Base-by-base conservation (phyloP, 2,329 filamentous ascomycete species). In the Huntiella abstrusa region DNA sequence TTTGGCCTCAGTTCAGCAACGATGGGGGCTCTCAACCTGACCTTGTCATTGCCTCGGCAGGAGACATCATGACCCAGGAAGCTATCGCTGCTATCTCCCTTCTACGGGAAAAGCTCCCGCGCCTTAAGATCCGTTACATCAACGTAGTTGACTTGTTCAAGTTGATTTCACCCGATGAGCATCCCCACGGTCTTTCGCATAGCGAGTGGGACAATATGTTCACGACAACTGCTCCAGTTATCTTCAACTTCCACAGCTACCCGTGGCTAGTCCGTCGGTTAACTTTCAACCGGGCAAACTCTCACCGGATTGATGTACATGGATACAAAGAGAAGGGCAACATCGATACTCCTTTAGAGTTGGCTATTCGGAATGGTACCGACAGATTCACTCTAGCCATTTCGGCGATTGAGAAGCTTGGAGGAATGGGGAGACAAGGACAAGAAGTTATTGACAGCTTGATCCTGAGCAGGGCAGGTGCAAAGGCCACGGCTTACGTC, bases 231-330 rank as follows among this genome's bases (percentile, higher is more conserved):
- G 77, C 69, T 53, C 82, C 81, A 16, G 66, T 84, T 57, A 75
- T 86, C 57, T 86, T 87, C 68, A 86, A 85, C 65, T 87, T 86
- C 72, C 82, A 87, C 64, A 80, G 75, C 32, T 86, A 87, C 63
- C 81, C 82, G 6, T 86, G 78, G 79, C 67, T 87, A 55, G 73
- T 87, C 44, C 81, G 86, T 63, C 70, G 81, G 43, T 62, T 87
- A 53, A 81, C 80, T 1, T 86, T 85, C 64, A 80, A 80, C 63
- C 75, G 81, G 1, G 77, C 75, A 1, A 80, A 80, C 4, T 73
- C 70, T 58, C 58, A 67, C 40, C 76, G 82, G 60, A 60, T 86
- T 51, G 75, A 83, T 54, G 82, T 87, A n/a, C 69, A 77, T 32
- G 82, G 82, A 1, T 87, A 86, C 66, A 77, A 72, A 56, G 81